Conservation (phyloP, 768 basidiomycete species). For the Lactarius vividus region DNA sequence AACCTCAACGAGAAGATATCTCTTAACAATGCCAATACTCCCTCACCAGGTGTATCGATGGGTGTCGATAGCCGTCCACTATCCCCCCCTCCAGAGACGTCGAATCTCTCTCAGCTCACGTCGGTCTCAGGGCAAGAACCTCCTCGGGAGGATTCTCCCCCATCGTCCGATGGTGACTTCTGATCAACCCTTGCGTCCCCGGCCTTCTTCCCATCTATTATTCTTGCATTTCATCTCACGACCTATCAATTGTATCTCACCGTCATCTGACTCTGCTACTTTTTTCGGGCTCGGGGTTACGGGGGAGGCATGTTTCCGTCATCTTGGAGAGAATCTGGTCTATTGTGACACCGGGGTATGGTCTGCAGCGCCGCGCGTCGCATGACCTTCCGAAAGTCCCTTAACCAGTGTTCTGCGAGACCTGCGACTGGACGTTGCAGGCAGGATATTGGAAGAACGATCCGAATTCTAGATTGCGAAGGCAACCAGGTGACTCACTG, state of each 20-base stretch:
- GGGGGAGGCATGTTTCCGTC: conserved; percentile 25
- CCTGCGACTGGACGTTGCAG: conserved; percentile 41
- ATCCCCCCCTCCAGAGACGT: conserved; percentile 62
- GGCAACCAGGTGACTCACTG: conserved; percentile 27
- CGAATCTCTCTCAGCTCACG: conserved; percentile 45
- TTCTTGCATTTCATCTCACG: conserved; percentile 28
- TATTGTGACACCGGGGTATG: conserved; percentile 35
- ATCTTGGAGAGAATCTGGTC: conserved; percentile 30
- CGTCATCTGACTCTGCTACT: conserved; percentile 29
- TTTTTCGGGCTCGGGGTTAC: conserved; percentile 19
- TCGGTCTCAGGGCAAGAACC: conserved; percentile 60
- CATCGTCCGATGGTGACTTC: conserved; percentile 37
- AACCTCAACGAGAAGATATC: conserved; percentile 83
- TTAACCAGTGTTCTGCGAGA: conserved; percentile 30
- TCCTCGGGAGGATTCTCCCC: conserved; percentile 60
- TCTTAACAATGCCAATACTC: conserved; percentile 55
- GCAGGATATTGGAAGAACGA: conserved; percentile 36
- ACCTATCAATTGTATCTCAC: conserved; percentile 34
- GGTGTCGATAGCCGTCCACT: conserved; percentile 50
- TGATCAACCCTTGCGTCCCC: conserved; percentile 30
- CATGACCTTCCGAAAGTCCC: conserved; percentile 27
- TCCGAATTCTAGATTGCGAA: conserved; percentile 35
- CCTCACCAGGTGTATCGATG: conserved; percentile 47
- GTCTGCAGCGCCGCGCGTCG: conserved; percentile 38
- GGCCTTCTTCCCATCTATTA: conserved; percentile 27